Evolutionary conservation across 179 eudicot genomes (phyloP), one percentile per base, ranked within the genome.

Genomic region (Patellifolia procumbens): DNA sequence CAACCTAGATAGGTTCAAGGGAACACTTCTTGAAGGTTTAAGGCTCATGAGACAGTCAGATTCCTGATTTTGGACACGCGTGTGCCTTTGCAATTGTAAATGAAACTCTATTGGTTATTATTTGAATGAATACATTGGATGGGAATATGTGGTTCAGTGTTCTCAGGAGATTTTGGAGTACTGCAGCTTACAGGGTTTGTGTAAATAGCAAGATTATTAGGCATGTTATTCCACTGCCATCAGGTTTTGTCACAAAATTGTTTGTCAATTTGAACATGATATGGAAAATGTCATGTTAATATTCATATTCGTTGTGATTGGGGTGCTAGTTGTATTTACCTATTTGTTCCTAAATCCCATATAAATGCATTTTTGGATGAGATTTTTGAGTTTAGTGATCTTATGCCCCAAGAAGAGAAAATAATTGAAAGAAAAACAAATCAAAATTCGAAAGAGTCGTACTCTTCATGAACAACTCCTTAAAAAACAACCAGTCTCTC

Each of bases 1-100:
- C 26, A 74, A 87, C 79, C 46, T 89, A 32, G 72, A 9, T 28
- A 85, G 89, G 76, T 86, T 89, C 20, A 83, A 81, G 76, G 64
- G 76, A 19, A 82, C 83, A 8, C 81, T 88, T 10, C 70, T 80
- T 73, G 80, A 85, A 78, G 89, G 87, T 56, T 58, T 86, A 63
- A 52, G 56, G 66, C 55, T 83, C 22, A 65, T 82, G 71, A 68
- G 32, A 60, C 70, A 67, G 55, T 74, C 79, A 34, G 45, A 65
- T 52, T 29, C 68, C 19, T 81, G 77, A 81, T 16, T 34, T 59
- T 49, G 10, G 53, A 31, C 4, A n/a, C 48, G 45, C 15, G 66
- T 10, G 34, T 17, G 43, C 4, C 9, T 34, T 22, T 46, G 34
- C 34, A 79, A 46, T 39, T 81, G 84, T 77, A 73, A 58, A 73